These are phyloP conservation scores for Marchantia polymorpha DNA, from an alignment of 225 moss, liverwort and hornwort genomes.

Conservation along the genomic window DNA sequence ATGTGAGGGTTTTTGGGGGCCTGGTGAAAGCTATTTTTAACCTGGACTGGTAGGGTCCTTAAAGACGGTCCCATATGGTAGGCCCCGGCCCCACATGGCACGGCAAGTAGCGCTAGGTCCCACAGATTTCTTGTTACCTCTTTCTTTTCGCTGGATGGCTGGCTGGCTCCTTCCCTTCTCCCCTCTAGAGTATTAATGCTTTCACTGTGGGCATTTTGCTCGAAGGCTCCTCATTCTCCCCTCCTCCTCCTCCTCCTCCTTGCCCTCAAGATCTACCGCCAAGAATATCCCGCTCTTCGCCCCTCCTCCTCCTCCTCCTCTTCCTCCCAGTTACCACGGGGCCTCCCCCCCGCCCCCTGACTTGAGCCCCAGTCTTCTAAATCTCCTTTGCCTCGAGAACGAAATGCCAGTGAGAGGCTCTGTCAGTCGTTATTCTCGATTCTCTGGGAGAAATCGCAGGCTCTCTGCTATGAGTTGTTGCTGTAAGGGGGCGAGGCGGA, in stretches of 20 bases:
- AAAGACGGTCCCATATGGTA: not conserved
- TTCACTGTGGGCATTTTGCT: slow-evolving; percentile 6
- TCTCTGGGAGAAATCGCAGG: no score
- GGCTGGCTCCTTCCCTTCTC: not conserved
- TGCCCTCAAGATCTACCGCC: no score
- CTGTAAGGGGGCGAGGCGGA: no score
- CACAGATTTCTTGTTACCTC: slow-evolving; percentile 21
- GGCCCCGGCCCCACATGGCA: not conserved
- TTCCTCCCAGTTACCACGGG: no score
- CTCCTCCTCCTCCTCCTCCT: not conserved
- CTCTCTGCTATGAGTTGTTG: no score
- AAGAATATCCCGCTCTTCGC: no score
- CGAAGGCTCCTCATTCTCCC: not conserved
- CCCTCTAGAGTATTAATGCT: not conserved
- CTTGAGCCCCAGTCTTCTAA: no score
- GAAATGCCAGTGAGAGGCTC: no score
- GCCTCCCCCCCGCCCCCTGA: no score
- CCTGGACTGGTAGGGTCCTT: not conserved
- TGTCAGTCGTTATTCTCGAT: no score
- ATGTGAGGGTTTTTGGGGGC: not conserved
- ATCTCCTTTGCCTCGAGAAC: no score
- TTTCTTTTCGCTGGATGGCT: slow-evolving; percentile 1
- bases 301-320: no score
- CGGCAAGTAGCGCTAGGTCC: not conserved
- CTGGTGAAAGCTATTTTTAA: slow-evolving; percentile 3